These are phyloP conservation scores for Saturnispora serradocipensis DNA, from an alignment of 805 yeast genomes.

Conservation along the genomic window DNA sequence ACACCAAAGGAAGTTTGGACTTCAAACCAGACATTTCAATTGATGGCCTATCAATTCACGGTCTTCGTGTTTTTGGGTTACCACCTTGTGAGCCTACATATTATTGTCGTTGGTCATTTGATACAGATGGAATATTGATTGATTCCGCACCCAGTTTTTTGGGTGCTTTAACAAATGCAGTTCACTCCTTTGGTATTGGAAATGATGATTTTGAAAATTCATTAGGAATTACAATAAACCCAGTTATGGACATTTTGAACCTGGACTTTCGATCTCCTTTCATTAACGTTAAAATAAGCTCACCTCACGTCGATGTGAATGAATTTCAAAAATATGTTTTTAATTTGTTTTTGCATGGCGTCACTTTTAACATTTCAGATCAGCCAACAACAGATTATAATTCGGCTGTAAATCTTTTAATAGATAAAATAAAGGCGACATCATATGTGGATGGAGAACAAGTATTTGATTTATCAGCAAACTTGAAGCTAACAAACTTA, in stretches of 20 bases:
- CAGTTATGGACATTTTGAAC: constrained; percentile 60
- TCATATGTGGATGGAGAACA: constrained; percentile 13
- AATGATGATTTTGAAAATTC: constrained; percentile 71
- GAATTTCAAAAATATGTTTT: constrained; percentile 12
- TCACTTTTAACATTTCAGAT: constrained; percentile 42
- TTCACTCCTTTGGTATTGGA: constrained; percentile 48
- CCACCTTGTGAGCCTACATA: constrained; percentile 88
- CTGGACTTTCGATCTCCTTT: constrained; percentile 47
- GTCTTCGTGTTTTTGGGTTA: constrained; percentile 87
- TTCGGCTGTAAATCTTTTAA: constrained; percentile 37
- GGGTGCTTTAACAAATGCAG: constrained; percentile 33
- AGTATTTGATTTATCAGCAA: constrained; percentile 42
- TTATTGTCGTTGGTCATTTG: constrained; percentile 84
- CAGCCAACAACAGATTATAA: constrained; percentile 61
- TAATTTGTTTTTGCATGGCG: constrained; percentile 26
- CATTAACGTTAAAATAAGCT: constrained; percentile 35
- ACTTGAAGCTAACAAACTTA: constrained; percentile 53
- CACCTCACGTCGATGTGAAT: constrained; percentile 16
- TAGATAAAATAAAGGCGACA: constrained; percentile 38
- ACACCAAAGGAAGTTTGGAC: constrained; percentile 16
- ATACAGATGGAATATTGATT: constrained; percentile 47
- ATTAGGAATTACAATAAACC: constrained; percentile 45
- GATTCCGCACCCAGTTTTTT: constrained; percentile 42
- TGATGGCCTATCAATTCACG: constrained; percentile 60
- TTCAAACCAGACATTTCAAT: constrained; percentile 39